Base-by-base conservation (phyloP, 805 yeast genomes). In the Ogataea polymorpha region DNA sequence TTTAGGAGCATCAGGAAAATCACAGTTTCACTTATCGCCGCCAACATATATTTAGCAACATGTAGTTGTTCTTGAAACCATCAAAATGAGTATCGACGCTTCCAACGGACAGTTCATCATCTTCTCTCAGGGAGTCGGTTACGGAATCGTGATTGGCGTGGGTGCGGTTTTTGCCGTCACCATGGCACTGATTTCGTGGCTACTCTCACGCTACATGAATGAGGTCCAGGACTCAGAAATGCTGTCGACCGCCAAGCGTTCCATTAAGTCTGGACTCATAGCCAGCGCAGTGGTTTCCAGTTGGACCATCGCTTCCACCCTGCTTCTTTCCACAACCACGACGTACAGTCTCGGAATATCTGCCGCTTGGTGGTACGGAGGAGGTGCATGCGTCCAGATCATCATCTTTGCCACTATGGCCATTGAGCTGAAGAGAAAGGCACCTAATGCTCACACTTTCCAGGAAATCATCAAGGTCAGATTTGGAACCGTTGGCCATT, bases 81-180 rank as follows among this genome's bases (percentile, higher is more conserved):
- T 9, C 23, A 10, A 16, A 16, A 44, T 44, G 47, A 21, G 41
- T 14, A 21, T 44, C 20, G 47, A 44, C 25, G 32, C 35, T 12
- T 32, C 44, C 7, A 29, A 41, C 28, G 48, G 48, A 13, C 26
- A 35, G 9, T 45, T 45, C 27, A 34, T 45, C 17, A 21, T 51
- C 16, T 53, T 54, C 39, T 39, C 55, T 11, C 53, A 49, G 36
- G 38, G 55, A 12, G 49, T 44, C 27, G 76, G 76, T 2, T 72
- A 69, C 45, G 72, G 72, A 5, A 60, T 62, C 37, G 63, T 70
- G 23, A 55, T 72, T n/a, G 75, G 74, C 3, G 61, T 70, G 7
- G 75, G 75, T n/a, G 62, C 71, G 6, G 67, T 65, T 3, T 70
- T 70, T 46, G 72, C 74, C 3, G 36, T 67, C 10, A 45, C 66